Evolutionary conservation across 345 rosid species (phyloP).

Genomic region (Leavenworthia alabamica): DNA sequence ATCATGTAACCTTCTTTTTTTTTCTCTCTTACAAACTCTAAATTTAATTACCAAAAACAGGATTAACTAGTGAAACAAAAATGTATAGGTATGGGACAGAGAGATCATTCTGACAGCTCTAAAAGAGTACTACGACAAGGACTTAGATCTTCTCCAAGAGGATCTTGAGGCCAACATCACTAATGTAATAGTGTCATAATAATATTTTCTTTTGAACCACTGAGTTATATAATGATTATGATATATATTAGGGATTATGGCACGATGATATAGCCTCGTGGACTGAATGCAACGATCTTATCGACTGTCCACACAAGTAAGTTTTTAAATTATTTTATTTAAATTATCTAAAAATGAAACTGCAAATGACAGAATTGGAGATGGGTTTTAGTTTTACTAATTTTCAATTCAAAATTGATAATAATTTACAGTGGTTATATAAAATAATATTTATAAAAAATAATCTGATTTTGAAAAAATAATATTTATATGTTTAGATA

Average conservation of each 20-base stretch:
- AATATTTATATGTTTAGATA: conserved; percentile 38
- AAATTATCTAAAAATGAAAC: too few relatives aligned
- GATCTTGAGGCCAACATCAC: conserved; percentile 66
- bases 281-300: conserved; percentile 65
- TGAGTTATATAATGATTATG: background rate
- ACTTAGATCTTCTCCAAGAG: conserved; percentile 63
- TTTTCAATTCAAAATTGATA: too few relatives aligned
- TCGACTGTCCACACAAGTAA: conserved; percentile 63
- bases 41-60: background rate
- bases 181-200: too few relatives aligned
- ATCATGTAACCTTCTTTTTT: conserved; percentile 50
- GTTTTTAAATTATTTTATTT: background rate
- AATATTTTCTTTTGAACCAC: background rate
- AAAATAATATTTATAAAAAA: too few relatives aligned
- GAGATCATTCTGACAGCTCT: conserved; percentile 77
- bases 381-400: too few relatives aligned
- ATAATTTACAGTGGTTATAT: too few relatives aligned
- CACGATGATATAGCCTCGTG: conserved; percentile 61
- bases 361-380: too few relatives aligned
- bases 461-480: too few relatives aligned
- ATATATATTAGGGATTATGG: conserved; percentile 63
- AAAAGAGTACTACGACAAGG: conserved; percentile 58
- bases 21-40: background rate
- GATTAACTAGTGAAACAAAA: background rate
- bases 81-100: conserved; percentile 81